phyloP scores from a whole-genome alignment of 176 grass and related monocot species.

The Raddia distichophylla region DNA sequence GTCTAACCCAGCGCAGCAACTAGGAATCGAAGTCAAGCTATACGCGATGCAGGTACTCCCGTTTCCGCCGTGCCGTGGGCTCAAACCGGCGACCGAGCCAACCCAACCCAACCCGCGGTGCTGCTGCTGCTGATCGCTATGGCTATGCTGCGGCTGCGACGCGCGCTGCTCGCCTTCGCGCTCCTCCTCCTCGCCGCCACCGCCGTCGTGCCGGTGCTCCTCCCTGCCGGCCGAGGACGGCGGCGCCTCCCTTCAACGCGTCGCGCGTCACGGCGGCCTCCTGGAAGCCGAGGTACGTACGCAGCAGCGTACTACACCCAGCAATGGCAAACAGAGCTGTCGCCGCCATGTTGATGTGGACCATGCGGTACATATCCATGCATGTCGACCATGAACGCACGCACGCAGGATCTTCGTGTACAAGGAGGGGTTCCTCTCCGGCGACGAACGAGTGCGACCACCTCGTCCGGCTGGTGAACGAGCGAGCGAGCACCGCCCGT shows the following conservation, averaged over 20 bases:
- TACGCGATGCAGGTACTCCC: background rate
- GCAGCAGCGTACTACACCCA: background rate
- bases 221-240: background rate
- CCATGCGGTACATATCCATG: too few relatives aligned
- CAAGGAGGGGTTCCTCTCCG: conserved; percentile 57
- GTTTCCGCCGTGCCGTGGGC: conserved; percentile 33
- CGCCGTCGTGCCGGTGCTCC: conserved; percentile 41
- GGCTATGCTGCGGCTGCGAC: conserved; percentile 1
- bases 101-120: background rate
- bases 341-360: background rate
- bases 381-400: background rate
- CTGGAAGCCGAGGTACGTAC: conserved; percentile 25
- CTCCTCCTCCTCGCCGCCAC: conserved; percentile 37
- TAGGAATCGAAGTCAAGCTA: too few relatives aligned
- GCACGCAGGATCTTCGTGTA: conserved; percentile 54
- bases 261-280: conserved; percentile 39
- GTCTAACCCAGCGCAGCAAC: too few relatives aligned
- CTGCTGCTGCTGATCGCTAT: background rate
- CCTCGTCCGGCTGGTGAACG: conserved; percentile 57
- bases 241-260: conserved; percentile 27
- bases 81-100: conserved; percentile 24
- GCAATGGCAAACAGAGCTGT: background rate
- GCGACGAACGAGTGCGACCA: conserved; percentile 61
- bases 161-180: conserved; percentile 42
- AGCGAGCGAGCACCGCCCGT: background rate